phyloP scores from a whole-genome alignment of 352 stramenopile genomes.

The Phytophthora macrochlamydospora region DNA sequence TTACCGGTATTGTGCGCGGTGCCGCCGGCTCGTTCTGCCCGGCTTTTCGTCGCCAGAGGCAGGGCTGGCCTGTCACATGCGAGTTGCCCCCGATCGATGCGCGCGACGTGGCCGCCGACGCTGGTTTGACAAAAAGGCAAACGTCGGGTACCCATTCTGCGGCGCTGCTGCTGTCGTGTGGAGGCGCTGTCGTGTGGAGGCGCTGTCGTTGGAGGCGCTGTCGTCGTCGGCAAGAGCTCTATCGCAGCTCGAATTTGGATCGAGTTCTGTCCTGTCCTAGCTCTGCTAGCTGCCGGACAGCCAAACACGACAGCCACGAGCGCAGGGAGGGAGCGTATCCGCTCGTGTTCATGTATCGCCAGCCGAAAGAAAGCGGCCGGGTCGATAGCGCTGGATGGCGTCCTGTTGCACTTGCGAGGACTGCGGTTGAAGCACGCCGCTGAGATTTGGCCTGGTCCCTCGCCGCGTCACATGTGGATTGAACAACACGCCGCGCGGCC shows the following conservation, averaged over 20 bases:
- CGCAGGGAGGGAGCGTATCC: too few relatives aligned
- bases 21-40: not conserved
- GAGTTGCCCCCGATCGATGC: constrained; percentile 1
- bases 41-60: not conserved
- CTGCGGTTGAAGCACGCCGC: constrained; percentile 22
- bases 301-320: too few relatives aligned
- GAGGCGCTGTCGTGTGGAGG: too few relatives aligned
- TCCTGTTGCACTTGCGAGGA: constrained; percentile 17
- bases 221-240: too few relatives aligned
- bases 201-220: too few relatives aligned
- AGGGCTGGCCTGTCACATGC: constrained; percentile 16
- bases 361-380: too few relatives aligned
- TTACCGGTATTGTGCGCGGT: not conserved
- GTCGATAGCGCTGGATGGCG: too few relatives aligned
- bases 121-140: not conserved
- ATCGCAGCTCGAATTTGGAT: too few relatives aligned
- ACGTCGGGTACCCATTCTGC: not conserved
- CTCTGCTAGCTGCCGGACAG: too few relatives aligned
- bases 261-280: too few relatives aligned
- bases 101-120: constrained; percentile 6
- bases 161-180: not conserved
- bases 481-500: constrained; percentile 19
- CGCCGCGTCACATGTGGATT: constrained; percentile 30
- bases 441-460: constrained; percentile 32
- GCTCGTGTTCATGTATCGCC: too few relatives aligned